Base-by-base conservation (phyloP, 2,329 filamentous ascomycete species). In the Basipetospora chlamydospora region DNA sequence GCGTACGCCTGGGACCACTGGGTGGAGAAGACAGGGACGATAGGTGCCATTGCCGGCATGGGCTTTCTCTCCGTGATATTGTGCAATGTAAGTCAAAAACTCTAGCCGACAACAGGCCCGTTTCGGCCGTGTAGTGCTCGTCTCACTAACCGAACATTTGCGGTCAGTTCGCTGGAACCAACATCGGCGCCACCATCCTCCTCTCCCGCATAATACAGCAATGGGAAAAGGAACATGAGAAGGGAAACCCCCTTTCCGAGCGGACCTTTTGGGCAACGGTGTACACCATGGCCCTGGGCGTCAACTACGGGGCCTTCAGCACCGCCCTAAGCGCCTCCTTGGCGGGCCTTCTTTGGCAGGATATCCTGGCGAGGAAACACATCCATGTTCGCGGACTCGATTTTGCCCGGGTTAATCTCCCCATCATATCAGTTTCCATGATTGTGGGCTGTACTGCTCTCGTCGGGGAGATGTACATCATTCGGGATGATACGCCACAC, bases 121-220 rank as follows among this genome's bases (percentile, higher is more conserved):
- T 28, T 17, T 5, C n/a, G n/a, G n/a, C n/a, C n/a, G n/a, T n/a
- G n/a, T n/a, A n/a, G n/a, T 12, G 28, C 28, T 31, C 17, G n/a
- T 11, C 17, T 18, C 12, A 16, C 5, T 12, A 8, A 4, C n/a
- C 33, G 28, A 28, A 10, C 18, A 29, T 20, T 23, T n/a, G n/a
- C n/a, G n/a, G n/a, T n/a, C n/a, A 83, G 77, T 84, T 83, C 45
- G 76, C 80, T 0, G 80, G 80, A 13, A 84, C 80, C 2, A 84
- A 84, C 44, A 84, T 84, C 36, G 79, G 80, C 23, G 81, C 79
- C 0, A 78, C 79, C 0, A 84, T 85, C 47, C 67, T 84, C 1
- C 61, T 84, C 1, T 81, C 70, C 7, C 73, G 79, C 3, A 67
- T 83, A 6, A 70, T 84, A 9, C 79, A 84, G 49, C 59, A 70